Conservation (phyloP, 129 eudicot species). For the Solidago caesia region DNA sequence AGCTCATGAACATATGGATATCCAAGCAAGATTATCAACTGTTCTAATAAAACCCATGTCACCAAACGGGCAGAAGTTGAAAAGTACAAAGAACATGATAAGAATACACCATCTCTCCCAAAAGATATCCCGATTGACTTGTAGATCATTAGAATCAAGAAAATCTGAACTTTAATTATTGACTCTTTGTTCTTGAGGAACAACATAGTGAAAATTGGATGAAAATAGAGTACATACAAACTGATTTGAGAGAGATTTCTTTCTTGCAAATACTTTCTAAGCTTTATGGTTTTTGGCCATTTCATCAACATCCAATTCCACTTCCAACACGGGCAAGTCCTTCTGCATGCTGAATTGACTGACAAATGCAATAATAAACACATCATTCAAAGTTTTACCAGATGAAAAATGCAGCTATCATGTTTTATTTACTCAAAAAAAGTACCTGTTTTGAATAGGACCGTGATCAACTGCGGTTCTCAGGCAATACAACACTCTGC, state of each 20-base stretch:
- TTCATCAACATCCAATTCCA: slow-evolving; percentile 94
- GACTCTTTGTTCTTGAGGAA: slow-evolving; percentile 22
- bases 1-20: not conserved
- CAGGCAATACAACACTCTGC: slow-evolving; percentile 82
- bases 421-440: slow-evolving; percentile 1
- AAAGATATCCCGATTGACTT: slow-evolving; percentile 30
- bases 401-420: not conserved
- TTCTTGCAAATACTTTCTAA: slow-evolving; percentile 25
- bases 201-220: slow-evolving; percentile 21
- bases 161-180: slow-evolving; percentile 38
- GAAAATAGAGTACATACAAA: slow-evolving; percentile 40
- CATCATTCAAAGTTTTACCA: not conserved
- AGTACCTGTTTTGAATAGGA: slow-evolving; percentile 84
- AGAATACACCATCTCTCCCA: slow-evolving; percentile 29
- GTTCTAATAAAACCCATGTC: slow-evolving; percentile 18
- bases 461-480: slow-evolving; percentile 93
- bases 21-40: slow-evolving; percentile 23
- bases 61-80: slow-evolving; percentile 17
- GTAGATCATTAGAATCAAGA: slow-evolving; percentile 31
- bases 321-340: slow-evolving; percentile 77
- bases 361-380: slow-evolving; percentile 27
- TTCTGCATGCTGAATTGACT: slow-evolving; percentile 58
- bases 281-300: slow-evolving; percentile 84
- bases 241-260: slow-evolving; percentile 20
- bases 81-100: slow-evolving; percentile 29